Base-by-base conservation (phyloP, 345 rosid genomes). In the Excoecaria cochinchinensis region DNA sequence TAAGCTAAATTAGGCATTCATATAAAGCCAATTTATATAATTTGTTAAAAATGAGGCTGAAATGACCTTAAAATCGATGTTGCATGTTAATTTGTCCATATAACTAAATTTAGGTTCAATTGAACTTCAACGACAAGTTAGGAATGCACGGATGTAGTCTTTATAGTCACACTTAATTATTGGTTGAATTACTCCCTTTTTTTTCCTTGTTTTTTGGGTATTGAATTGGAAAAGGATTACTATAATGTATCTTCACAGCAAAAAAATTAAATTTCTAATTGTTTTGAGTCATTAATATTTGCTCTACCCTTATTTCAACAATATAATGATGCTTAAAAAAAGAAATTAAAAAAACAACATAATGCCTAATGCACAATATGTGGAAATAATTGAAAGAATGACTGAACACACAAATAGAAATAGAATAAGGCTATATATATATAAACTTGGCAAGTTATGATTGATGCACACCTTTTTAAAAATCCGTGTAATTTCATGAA, bases 401-500 rank as follows among this genome's bases (percentile, higher is more conserved):
- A 13, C 70, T 8, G 70, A 52, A 66, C 15, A 8, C 7, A 59
- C 59, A 3, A 62, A 66, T 9, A 39, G 53, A 72, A 72, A 25
- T 47, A 44, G 53, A 39, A 60, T 60, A 24, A 13, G 22, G 44
- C 68, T 51, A 61, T 8, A 25, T 53, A 70, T 47, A 40, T 31
- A 31, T 31, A 31, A 24, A 40, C 6, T 12, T 0, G 19, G 17
- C 15, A 59, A 31, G 44, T 25, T 52, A 51, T 48, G n/a, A 73
- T 14, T 17, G 10, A 24, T 65, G 65, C 77, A 76, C 77, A 92
- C 98, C 97, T 89, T 91, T 70, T 76, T 84, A 50, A 86, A 69
- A 53, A 76, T 76, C 74, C 79, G 70, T 39, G 80, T 75, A 83
- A 95, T 89, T 71, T 88, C 96, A 72, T 83, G 92, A 65, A 95